These are phyloP conservation scores for Huntiella savannae DNA, from an alignment of 2,329 filamentous ascomycete species.

Conservation along the genomic window DNA sequence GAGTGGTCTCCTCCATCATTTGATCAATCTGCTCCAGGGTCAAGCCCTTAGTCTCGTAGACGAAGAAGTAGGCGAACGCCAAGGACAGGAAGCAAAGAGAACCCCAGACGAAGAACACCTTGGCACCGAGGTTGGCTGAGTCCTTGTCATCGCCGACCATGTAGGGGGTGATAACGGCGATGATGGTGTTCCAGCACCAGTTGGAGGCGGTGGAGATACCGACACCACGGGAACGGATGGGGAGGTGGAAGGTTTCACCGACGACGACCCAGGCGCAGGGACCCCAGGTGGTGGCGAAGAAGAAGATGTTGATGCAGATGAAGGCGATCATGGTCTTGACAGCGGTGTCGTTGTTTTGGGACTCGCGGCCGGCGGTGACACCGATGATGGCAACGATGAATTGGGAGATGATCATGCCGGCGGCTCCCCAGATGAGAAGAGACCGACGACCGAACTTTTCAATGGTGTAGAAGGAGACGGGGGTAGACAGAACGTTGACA, in stretches of 20 bases:
- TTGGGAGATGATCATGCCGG: slow-evolving; percentile 71
- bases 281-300: slow-evolving; percentile 79
- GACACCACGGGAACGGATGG: slow-evolving; percentile 74
- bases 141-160: slow-evolving; percentile 36
- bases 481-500: slow-evolving; percentile 73
- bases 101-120: slow-evolving; percentile 62
- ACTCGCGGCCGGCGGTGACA: slow-evolving; percentile 37
- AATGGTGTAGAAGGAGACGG: slow-evolving; percentile 71
- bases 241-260: slow-evolving; percentile 78
- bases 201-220: slow-evolving; percentile 74
- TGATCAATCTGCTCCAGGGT: slow-evolving; percentile 64
- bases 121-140: slow-evolving; percentile 45
- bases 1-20: slow-evolving; percentile 76
- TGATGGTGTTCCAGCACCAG: slow-evolving; percentile 76
- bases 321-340: slow-evolving; percentile 62
- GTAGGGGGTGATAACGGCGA: slow-evolving; percentile 53
- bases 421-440: slow-evolving; percentile 59
- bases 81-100: slow-evolving; percentile 40
- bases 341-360: slow-evolving; percentile 34
- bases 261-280: slow-evolving; percentile 67
- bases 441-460: slow-evolving; percentile 65
- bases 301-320: slow-evolving; percentile 85
- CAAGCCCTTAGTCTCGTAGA: slow-evolving; percentile 58
- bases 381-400: slow-evolving; percentile 70
- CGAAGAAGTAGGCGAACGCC: slow-evolving; percentile 52